Base-by-base conservation (phyloP, 768 basidiomycete genomes). In the Podaxis sp. region DNA sequence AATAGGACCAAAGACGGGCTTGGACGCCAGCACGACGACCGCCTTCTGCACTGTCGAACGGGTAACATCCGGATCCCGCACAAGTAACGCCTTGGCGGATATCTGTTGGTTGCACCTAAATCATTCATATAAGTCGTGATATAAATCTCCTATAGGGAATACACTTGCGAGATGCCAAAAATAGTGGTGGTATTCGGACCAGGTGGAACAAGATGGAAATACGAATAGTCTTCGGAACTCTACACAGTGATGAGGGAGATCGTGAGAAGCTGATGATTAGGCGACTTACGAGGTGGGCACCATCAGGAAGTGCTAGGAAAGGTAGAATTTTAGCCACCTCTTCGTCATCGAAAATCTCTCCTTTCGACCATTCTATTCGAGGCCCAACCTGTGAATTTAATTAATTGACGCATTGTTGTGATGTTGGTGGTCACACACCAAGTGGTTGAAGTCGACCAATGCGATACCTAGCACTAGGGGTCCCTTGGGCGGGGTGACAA, bases 41-140 rank as follows among this genome's bases (percentile, higher is more conserved):
- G 97, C 96, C 72, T 99, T 99, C 74, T 99, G 97, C 0, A 99
- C 97, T 8, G 90, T 99, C 4, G 92, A 94, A 15, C 97, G 87
- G 4, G 97, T 99, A 17, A 99, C 93, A 66, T 97, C 96, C 2
- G 84, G 79, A 42, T 86, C 83, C 70, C 89, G 90, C 52, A 91
- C 88, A 3, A 94, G 78, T 30, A 99, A 81, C 24, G 87, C 81
- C 0, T 89, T 82, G 1, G 95, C 80, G 9, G 92, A 79, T 38
- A 99, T 94, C 78, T 99, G 97, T 54, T 96, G 93, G 69, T 99
- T 98, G 72, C 96, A 96, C 68, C 93, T 95, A 63, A 9, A 54
- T 7, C 40, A 55, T 2, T 52, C 60, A 49, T 51, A 55, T 70
- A 26, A 68, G 64, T 26, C 26, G 44, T 55, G 26, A 61, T 53